Evolutionary conservation across 495 filamentous ascomycete species (phyloP), one percentile per base, ranked within the genome.

Genomic region (Hypoxylon lienhwacheense): DNA sequence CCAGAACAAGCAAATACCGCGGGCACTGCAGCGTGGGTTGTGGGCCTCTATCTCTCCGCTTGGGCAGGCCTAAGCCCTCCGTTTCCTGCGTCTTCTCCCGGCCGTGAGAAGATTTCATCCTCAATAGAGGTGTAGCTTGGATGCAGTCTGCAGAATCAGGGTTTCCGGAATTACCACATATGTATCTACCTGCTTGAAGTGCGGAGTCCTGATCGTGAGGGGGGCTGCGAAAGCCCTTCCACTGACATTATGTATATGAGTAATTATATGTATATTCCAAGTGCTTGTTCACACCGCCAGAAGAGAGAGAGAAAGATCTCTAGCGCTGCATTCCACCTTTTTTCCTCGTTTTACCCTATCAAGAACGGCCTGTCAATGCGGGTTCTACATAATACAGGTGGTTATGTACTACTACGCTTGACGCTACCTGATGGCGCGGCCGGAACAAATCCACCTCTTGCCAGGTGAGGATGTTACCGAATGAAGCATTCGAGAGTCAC

Each of bases 141-240:
- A 55, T 46, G 40, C 51, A 21, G 37, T 33, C 56, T 61, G 58
- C 51, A 47, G 22, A 47, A 37, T 31, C 47, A 51, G 57, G 52
- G 32, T 52, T 42, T 35, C 44, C 39, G 40, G 40, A 53, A 40
- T 37, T 61, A 61, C 58, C 40, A 47, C 45, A 42, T 51, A 54
- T 42, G 35, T 42, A n/a, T n/a, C n/a, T n/a, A n/a, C n/a, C n/a
- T n/a, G n/a, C 33, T 37, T 36, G 25, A 51, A 31, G 40, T 61
- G 58, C 58, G 58, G 58, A 61, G 58, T 52, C 52, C 32, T 35
- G 46, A 53, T 56, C 42, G 52, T 55, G 58, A 61, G 52, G 58
- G 52, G 58, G 58, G 58, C 47, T 33, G 47, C 11, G 36, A 37
- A 35, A 26, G 25, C 47, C n/a, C n/a, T 52, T 43, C 52, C 52